A percentile compares a stretch with the other conserved stretches of the same genome.
Conservation (phyloP, 345 rosid species). For the Citrus unshiu region DNA sequence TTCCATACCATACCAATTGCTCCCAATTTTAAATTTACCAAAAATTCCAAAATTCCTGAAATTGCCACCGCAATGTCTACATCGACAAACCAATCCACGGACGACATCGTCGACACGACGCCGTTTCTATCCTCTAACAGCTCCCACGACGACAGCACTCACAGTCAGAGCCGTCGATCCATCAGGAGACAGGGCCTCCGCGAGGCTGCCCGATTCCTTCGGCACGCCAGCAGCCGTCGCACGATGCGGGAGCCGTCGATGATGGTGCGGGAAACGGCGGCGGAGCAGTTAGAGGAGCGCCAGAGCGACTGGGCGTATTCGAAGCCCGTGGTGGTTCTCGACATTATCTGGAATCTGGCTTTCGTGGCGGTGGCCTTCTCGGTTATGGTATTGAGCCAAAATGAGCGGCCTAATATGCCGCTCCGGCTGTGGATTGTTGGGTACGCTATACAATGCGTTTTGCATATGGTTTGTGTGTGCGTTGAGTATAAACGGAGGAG, state of each 20-base stretch:
- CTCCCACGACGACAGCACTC: conserved; percentile 12
- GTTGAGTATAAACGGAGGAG: conserved; percentile 76
- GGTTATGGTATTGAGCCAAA: conserved; percentile 56
- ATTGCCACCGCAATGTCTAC: conserved; percentile 18
- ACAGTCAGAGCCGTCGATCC: conserved; percentile 32
- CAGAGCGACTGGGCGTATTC: conserved; percentile 99
- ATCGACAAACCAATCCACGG: conserved; percentile 37
- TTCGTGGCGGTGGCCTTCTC: conserved; percentile 68
- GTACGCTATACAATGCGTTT: conserved; percentile 72
- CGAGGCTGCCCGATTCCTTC: conserved; percentile 76
- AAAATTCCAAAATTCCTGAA: background rate
- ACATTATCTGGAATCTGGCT: conserved; percentile 79
- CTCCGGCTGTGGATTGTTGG: conserved; percentile 83
- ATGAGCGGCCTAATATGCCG: conserved; percentile 69
- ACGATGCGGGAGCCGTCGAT: conserved; percentile 94
- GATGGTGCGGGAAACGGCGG: conserved; percentile 90
- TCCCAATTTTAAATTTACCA: background rate
- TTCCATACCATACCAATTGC: background rate
- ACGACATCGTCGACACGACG: conserved; percentile 60
- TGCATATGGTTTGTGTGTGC: conserved; percentile 84
- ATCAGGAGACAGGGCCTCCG: conserved; percentile 68
- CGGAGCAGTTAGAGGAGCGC: conserved; percentile 95
- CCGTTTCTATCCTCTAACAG: conserved; percentile 52
- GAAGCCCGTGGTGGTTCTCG: conserved; percentile 84
- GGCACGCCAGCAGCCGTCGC: conserved; percentile 86